A percentile compares a stretch with the other conserved stretches of the same genome.
Evolutionary conservation across 106 monocot genomes (phyloP).

Genomic region (Dendrobium catenatum): DNA sequence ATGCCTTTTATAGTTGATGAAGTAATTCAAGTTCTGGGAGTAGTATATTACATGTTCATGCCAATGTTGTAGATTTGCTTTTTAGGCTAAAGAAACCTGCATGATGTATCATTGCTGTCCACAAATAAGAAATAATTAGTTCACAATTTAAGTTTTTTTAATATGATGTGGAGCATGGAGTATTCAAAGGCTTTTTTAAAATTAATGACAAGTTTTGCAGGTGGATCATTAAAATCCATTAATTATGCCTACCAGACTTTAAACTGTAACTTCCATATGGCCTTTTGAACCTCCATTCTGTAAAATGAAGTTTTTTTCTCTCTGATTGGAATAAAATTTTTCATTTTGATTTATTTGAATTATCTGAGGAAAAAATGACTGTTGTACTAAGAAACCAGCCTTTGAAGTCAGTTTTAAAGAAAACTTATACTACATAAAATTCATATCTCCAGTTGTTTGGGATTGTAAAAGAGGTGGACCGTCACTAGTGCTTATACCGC

Average conservation of each 20-base stretch:
- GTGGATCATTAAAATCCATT: not conserved
- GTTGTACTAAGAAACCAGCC: not conserved
- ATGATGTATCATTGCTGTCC: not conserved
- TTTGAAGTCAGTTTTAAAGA: not conserved
- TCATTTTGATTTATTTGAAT: not conserved
- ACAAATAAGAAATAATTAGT: not conserved
- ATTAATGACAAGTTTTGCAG: not conserved
- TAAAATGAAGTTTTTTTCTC: not conserved
- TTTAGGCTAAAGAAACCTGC: not conserved
- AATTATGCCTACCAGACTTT: not conserved
- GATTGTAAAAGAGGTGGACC: not conserved
- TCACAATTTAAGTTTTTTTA: not conserved
- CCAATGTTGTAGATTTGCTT: not conserved
- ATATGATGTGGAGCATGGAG: not conserved
- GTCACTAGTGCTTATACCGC: not conserved
- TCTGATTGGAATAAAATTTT: not conserved
- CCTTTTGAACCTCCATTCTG: not conserved
- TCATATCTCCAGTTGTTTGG: not conserved
- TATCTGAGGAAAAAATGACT: not conserved
- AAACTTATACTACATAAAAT: not conserved
- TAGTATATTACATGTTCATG: not conserved
- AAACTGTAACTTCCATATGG: not conserved
- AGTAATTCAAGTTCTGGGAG: not conserved
- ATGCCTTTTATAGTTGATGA: not conserved
- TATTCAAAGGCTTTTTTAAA: not conserved